Evolutionary conservation across 306 rosid species (phyloP).

Genomic region (Cucurbita argyrosperma): DNA sequence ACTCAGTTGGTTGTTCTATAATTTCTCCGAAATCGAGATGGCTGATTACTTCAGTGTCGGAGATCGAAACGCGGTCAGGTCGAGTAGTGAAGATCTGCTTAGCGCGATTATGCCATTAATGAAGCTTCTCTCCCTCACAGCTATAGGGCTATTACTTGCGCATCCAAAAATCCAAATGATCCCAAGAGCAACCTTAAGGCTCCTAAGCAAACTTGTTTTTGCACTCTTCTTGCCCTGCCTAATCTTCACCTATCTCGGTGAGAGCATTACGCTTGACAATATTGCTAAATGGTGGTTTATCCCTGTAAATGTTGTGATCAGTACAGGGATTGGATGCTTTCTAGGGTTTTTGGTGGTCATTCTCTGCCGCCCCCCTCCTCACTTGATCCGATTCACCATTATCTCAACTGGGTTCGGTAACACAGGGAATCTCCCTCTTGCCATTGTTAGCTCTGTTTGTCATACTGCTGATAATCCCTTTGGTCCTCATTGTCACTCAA

Average conservation of each 20-base stretch:
- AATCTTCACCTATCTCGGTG: slow-evolving; percentile 64
- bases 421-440: slow-evolving; percentile 76
- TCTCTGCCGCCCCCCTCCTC: slow-evolving; percentile 62
- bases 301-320: slow-evolving; percentile 72
- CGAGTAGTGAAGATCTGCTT: slow-evolving; percentile 23
- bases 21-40: slow-evolving; percentile 13
- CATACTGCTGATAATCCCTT: slow-evolving; percentile 43
- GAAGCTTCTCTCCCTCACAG: slow-evolving; percentile 49
- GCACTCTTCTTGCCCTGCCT: slow-evolving; percentile 73
- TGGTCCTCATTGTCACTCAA: slow-evolving; percentile 37
- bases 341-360: slow-evolving; percentile 53
- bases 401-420: slow-evolving; percentile 71
- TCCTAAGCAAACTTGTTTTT: slow-evolving; percentile 68
- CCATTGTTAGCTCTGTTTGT: slow-evolving; percentile 58
- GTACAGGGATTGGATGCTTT: slow-evolving; percentile 54
- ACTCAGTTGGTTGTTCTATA: neutral
- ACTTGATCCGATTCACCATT: slow-evolving; percentile 43
- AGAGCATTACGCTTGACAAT: slow-evolving; percentile 34
- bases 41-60: slow-evolving; percentile 7
- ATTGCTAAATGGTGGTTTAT: slow-evolving; percentile 69
- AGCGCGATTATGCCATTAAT: slow-evolving; percentile 47
- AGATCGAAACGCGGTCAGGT: slow-evolving; percentile 6
- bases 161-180: slow-evolving; percentile 51
- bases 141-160: slow-evolving; percentile 53
- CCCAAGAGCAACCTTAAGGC: slow-evolving; percentile 54